Evolutionary conservation across 805 yeast species (phyloP), one percentile per base, ranked within the genome.

Genomic region (Saccharomycopsis oosterbeekiorum): DNA sequence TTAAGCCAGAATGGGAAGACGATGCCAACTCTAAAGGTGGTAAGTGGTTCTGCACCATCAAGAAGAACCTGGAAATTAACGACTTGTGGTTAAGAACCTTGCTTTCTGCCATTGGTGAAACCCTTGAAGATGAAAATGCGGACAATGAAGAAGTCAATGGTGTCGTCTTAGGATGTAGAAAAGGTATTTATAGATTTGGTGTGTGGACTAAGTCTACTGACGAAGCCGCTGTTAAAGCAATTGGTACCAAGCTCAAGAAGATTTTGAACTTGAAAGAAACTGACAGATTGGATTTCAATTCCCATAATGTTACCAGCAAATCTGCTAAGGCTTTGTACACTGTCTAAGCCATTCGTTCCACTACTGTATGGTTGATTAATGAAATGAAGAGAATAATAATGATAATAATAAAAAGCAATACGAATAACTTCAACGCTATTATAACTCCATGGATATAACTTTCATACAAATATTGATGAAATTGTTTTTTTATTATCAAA

Each of bases 1-100:
- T 94, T 70, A 87, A 89, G 75, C 99, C 99, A 61, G 98, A 94
- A 80, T 94, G 99, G 99, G 99, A 94, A 80, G 98, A 94, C 75
- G 80, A 77, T 60, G 82, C 84, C 66, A 94, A 94, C 76, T 75
- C 88, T 63, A 80, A 85, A 68, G 99, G 99, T 72, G 99, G 99
- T 71, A 90, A 89, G 77, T 94, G 97, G 97, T 80, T 88, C 53
- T 88, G 82, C 76, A 85, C 79, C 73, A 80, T 82, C 65, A 86
- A 81, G 66, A 76, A 75, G 64, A 74, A 76, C 65, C 75, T 78
- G 55, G 84, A 84, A 64, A 85, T 90, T 72, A 93, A 92, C 74
- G 96, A 91, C 68, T 79, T 89, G 71, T 94, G 98, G 99, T 84
- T 90, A 71, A 80, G 96, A 75, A 84, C 92, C 59, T 79, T 94